These are phyloP conservation scores for Thymus mandschuricus DNA, from an alignment of 257 asterid species.

Conservation along the genomic window DNA sequence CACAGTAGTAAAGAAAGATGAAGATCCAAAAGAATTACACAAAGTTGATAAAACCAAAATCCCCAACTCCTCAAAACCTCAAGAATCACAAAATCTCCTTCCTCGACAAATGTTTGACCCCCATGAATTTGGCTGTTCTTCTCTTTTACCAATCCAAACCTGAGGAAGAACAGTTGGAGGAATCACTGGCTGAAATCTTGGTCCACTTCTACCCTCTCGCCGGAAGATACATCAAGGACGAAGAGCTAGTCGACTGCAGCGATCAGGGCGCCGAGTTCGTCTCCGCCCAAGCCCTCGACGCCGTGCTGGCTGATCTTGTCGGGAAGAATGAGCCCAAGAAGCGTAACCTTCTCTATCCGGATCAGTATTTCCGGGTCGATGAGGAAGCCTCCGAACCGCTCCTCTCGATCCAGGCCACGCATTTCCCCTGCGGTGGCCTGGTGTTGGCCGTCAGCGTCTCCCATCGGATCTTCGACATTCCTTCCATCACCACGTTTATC, in stretches of 20 bases:
- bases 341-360: not conserved
- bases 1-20: not conserved
- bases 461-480: too few species aligned
- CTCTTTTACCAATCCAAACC: not conserved
- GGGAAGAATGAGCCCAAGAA: not conserved
- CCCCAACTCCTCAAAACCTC: conserved; percentile 3
- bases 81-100: not conserved
- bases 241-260: conserved; percentile 1
- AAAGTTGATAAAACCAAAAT: not conserved
- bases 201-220: conserved; percentile 28
- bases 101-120: not conserved
- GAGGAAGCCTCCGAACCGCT: too few species aligned
- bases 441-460: not conserved
- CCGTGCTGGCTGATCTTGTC: not conserved
- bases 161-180: not conserved
- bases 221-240: conserved; percentile 24
- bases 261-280: conserved; percentile 30
- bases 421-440: conserved; percentile 11
- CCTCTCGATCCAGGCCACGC: too few species aligned
- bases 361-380: too few species aligned
- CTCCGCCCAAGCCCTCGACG: conserved; percentile 16
- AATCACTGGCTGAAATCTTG: conserved; percentile 9
- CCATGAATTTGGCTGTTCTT: conserved; percentile 5
- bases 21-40: not conserved
- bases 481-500: too few species aligned